Evolutionary conservation across 495 filamentous ascomycete genomes (phyloP), one percentile per base, ranked within the genome.

Genomic region (Tuber borchii): DNA sequence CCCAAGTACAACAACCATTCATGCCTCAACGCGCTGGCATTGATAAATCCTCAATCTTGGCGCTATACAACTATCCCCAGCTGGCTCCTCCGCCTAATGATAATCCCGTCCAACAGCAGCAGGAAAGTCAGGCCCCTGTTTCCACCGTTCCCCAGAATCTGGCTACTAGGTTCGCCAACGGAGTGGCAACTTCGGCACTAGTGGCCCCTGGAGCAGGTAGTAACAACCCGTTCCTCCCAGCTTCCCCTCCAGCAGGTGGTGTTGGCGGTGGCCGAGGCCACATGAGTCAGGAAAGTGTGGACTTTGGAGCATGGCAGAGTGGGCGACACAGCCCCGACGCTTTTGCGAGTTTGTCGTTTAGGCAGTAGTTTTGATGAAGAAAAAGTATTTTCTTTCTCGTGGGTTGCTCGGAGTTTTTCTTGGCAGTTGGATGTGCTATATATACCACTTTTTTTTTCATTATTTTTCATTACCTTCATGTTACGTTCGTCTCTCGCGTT

Each of bases 291-390:
- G 95, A 96, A 79, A 97, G 95, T 80, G 91, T 96, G 75, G 93
- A 92, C 81, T 88, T 97, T 83, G 92, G 85, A 74, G 86, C 84
- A 77, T 90, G 89, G 79, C 90, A 87, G 86, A 90, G 88, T 77
- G 94, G 95, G 14, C 87, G 95, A 69, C 94, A 97, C 84, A 97
- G 93, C 80, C 95, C 95, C 26, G 95, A 99, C 86, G 95, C 95
- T 44, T 99, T 98, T 88, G 91, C 94, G n/a, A 94, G 92, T 80
- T 85, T 99, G 83, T 97, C 94, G 31, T 83, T 83, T 76, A 75
- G 82, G 42, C 79, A 80, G 77, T 75, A 78, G 79, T 78, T 22
- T 37, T 74, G n/a, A 40, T 31, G 8, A 51, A 19, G 40, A 39
- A 37, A 44, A 9, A 43, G 71, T 71, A 34, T 46, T 46, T 71